phyloP scores from a whole-genome alignment of 2,329 filamentous ascomycete genomes.

The Arthrobotrys sinensis region DNA sequence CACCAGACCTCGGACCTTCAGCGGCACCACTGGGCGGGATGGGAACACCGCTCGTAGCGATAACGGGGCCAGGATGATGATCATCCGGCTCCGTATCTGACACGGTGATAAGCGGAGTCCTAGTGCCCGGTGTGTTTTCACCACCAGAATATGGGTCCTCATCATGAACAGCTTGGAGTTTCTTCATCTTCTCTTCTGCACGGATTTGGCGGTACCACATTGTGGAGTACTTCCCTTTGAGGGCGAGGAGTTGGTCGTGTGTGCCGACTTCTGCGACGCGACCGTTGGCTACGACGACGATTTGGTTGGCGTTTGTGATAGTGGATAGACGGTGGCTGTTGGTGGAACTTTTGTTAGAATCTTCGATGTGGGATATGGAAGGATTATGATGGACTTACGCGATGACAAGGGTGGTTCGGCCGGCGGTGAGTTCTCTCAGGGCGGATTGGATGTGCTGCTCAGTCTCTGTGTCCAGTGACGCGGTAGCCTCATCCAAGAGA shows the following conservation, averaged over 20 bases:
- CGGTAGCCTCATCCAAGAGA: conserved; percentile 92
- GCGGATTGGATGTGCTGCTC: conserved; percentile 94
- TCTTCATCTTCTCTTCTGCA: conserved; percentile 71
- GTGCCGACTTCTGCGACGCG: conserved; percentile 83
- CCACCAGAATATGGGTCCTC: conserved; percentile 57
- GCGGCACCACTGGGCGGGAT: conserved; percentile 47
- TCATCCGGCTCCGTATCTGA: conserved; percentile 53
- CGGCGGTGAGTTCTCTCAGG: conserved; percentile 83
- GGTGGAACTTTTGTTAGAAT: conserved; percentile 13
- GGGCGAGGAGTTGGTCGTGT: conserved; percentile 80
- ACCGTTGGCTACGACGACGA: conserved; percentile 84
- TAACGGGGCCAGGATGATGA: conserved; percentile 42
- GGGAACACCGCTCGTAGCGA: conserved; percentile 48
- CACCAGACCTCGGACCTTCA: conserved; percentile 37
- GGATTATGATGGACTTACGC: conserved; percentile 72
- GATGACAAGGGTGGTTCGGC: conserved; percentile 94
- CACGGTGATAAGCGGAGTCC: conserved; percentile 50
- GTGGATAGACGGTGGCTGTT: conserved; percentile 83
- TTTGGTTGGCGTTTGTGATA: conserved; percentile 88
- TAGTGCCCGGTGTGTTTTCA: conserved; percentile 54
- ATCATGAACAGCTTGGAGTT: conserved; percentile 59
- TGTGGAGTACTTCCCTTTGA: conserved; percentile 81
- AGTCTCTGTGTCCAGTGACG: conserved; percentile 90
- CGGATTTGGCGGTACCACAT: conserved; percentile 94
- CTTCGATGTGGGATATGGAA: not conserved